These are phyloP conservation scores for Psilocybe sp. DNA, from an alignment of 768 basidiomycete genomes.

Conservation along the genomic window DNA sequence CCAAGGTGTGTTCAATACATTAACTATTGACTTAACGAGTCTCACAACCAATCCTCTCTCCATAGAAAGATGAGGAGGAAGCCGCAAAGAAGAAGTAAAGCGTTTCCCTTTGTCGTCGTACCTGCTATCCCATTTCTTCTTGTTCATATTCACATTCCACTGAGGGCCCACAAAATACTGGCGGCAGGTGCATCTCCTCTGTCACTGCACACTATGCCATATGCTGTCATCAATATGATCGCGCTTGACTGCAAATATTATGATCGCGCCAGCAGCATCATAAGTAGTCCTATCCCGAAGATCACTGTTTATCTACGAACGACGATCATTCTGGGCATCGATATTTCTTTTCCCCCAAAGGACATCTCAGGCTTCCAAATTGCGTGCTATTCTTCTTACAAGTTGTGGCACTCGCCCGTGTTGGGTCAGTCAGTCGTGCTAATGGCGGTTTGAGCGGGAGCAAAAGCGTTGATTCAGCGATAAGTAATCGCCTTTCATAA, in stretches of 20 bases:
- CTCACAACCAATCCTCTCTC: conserved; percentile 8
- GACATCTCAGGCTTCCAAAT: too few species aligned
- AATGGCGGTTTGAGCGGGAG: too few species aligned
- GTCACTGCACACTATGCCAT: conserved; percentile 32
- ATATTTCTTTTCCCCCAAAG: too few species aligned
- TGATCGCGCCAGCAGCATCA: too few species aligned
- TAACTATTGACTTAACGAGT: not conserved
- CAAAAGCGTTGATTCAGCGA: too few species aligned
- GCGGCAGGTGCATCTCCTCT: conserved; percentile 21
- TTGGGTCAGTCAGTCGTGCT: too few species aligned
- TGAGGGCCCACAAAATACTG: conserved; percentile 35
- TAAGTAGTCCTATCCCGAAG: too few species aligned
- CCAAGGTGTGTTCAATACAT: conserved; percentile 60
- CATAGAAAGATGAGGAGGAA: conserved; percentile 88
- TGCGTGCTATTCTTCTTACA: too few species aligned
- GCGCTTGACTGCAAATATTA: conserved; percentile 14
- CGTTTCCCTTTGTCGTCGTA: conserved; percentile 13
- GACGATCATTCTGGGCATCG: too few species aligned
- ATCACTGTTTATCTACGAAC: too few species aligned
- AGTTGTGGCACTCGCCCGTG: too few species aligned
- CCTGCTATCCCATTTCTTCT: conserved; percentile 22
- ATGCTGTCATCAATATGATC: conserved; percentile 34
- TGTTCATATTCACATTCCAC: conserved; percentile 24
- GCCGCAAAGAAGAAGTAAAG: conserved; percentile 86
- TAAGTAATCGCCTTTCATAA: too few species aligned